A percentile compares a stretch with the other conserved stretches of the same genome.
Conservation (phyloP, 75 land plant genomes). For the Cunninghamia lanceolata region DNA sequence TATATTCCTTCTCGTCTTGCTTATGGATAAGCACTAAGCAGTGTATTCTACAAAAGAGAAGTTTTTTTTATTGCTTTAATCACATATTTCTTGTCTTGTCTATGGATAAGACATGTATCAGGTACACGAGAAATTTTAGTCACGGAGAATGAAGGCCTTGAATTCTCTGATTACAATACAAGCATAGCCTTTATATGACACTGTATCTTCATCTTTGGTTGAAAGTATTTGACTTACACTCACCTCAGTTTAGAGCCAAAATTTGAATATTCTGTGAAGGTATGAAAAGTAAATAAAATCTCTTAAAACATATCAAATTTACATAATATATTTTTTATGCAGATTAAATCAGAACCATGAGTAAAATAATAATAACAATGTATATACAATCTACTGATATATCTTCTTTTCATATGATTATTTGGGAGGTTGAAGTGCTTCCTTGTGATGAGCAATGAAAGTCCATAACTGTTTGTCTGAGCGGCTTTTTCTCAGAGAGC, state of each 20-base stretch:
- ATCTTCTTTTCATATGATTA: neutral
- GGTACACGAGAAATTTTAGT: too few species aligned
- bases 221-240: neutral
- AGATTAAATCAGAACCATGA: neutral
- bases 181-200: neutral
- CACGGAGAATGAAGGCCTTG: neutral
- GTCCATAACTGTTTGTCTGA: conserved; percentile 2
- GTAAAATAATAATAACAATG: neutral
- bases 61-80: too few species aligned
- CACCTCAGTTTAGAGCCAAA: neutral
- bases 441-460: conserved; percentile 1
- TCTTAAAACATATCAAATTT: neutral
- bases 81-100: too few species aligned
- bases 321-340: neutral
- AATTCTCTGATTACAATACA: neutral
- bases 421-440: neutral
- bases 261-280: neutral
- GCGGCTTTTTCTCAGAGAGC: conserved; percentile 31
- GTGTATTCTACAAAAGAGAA: too few species aligned
- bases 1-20: too few species aligned
- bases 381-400: neutral
- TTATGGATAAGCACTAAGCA: too few species aligned
- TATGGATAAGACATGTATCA: too few species aligned
- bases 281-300: neutral
- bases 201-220: neutral